phyloP scores from a whole-genome alignment of 176 grass and related monocot species.

The Oryza coarctata region DNA sequence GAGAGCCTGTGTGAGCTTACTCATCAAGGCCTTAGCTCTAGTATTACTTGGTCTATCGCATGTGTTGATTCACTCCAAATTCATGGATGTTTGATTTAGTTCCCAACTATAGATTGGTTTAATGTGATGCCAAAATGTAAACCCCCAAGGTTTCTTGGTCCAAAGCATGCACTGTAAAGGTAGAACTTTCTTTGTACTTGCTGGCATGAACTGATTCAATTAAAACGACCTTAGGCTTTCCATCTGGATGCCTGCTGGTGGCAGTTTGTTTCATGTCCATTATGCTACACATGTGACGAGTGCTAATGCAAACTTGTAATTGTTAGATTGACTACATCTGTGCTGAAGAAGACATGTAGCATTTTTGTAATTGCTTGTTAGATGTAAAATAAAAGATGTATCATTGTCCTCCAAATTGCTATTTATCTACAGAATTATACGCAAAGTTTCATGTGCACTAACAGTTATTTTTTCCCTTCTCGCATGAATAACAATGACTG shows the following conservation, averaged over 20 bases:
- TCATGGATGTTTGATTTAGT: background rate
- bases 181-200: background rate
- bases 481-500: conserved; percentile 12
- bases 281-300: background rate
- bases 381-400: background rate
- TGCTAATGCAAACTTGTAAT: background rate
- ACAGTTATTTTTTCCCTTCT: conserved; percentile 16
- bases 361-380: background rate
- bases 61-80: background rate
- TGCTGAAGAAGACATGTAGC: background rate
- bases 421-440: background rate
- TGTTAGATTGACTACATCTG: background rate
- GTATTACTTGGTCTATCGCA: background rate
- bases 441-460: conserved; percentile 18
- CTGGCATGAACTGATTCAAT: background rate
- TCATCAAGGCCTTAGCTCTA: conserved; percentile 1
- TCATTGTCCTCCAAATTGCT: background rate
- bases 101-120: conserved; percentile 21
- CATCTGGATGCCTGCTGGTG: background rate
- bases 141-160: background rate
- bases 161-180: background rate
- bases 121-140: conserved; percentile 2
- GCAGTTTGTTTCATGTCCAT: conserved; percentile 1
- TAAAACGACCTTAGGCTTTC: background rate
- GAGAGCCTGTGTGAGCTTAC: background rate